Evolutionary conservation across 2,329 filamentous ascomycete genomes (phyloP), one percentile per base, ranked within the genome.

Genomic region (Ophiostoma himal-ulmi): DNA sequence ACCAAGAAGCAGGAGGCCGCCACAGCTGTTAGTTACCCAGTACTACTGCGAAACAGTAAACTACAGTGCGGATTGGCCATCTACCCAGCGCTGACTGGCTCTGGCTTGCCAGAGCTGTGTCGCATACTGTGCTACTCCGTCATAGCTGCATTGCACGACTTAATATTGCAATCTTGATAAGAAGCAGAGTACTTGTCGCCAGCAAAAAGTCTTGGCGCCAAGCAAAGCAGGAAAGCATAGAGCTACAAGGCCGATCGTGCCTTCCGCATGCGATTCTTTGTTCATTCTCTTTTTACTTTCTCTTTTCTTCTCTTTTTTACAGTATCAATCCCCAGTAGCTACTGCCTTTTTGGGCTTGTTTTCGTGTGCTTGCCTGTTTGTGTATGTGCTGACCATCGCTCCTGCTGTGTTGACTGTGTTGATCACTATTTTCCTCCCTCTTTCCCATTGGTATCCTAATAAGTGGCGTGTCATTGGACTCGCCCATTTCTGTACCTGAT

Each of bases 81-180:
- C 44, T 48, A 20, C 44, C 44, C 22, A 13, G n/a, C 22, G 10
- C 52, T 22, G 52, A 48, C 44, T 48, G n/a, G 52, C 22, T 57
- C n/a, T 3, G 13, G 17, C 52, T 26, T 14, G 52, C n/a, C 52
- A 5, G 11, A 57, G 52, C 52, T 64, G 60, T 64, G 60, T 64
- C 60, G 60, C 60, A 64, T 64, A 64, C 60, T 64, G 60, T 64
- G 30, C 30, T 57, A 57, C 52, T 57, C 52, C 52, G 52, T 57
- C 52, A 57, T 57, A 57, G 22, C 52, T 22, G 8, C 44, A 48
- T 48, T 17, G 44, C 44, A 48, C 44, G 44, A n/a, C 17, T 48
- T 57, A 11, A 13, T 26, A 57, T 8, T 22, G 20, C 11, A 57
- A 26, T 57, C 52, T 57, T 26, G 52, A n/a, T 57, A 20, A 5